Conservation (phyloP, 164 flowering plant genomes). For the Vitis rupestris region DNA sequence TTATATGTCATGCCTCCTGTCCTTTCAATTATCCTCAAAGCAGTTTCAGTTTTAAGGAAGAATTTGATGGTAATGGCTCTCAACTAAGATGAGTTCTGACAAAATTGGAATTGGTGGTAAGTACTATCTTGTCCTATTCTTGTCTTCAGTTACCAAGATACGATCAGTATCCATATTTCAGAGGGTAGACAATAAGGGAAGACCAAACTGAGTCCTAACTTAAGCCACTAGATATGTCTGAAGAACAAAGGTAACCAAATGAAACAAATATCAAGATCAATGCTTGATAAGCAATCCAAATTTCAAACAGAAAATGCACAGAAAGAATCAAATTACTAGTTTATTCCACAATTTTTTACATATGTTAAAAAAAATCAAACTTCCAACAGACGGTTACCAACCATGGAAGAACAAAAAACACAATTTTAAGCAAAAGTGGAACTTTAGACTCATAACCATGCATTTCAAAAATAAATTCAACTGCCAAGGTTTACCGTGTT, state of each 20-base stretch:
- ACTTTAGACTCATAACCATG: not conserved
- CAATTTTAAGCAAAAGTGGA: not conserved
- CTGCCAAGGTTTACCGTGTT: conserved; percentile 52
- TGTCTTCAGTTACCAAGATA: too few species aligned
- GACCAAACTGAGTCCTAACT: too few species aligned
- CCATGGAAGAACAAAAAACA: not conserved
- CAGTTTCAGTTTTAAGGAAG: too few species aligned
- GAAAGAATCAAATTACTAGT: not conserved
- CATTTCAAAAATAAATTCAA: not conserved
- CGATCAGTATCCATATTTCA: too few species aligned
- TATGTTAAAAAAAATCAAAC: not conserved
- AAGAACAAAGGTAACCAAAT: not conserved
- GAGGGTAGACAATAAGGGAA: too few species aligned
- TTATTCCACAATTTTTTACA: not conserved
- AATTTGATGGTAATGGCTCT: too few species aligned
- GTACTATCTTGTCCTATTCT: too few species aligned
- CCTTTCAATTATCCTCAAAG: too few species aligned
- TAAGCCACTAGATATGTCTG: too few species aligned
- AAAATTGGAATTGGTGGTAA: too few species aligned
- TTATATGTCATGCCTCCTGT: too few species aligned
- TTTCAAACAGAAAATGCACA: not conserved
- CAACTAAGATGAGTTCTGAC: too few species aligned
- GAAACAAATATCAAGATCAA: not conserved
- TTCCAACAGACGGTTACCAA: not conserved
- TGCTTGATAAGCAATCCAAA: not conserved